These are phyloP conservation scores for Ilex aquifolium DNA, from an alignment of 257 asterid genomes.

Conservation along the genomic window DNA sequence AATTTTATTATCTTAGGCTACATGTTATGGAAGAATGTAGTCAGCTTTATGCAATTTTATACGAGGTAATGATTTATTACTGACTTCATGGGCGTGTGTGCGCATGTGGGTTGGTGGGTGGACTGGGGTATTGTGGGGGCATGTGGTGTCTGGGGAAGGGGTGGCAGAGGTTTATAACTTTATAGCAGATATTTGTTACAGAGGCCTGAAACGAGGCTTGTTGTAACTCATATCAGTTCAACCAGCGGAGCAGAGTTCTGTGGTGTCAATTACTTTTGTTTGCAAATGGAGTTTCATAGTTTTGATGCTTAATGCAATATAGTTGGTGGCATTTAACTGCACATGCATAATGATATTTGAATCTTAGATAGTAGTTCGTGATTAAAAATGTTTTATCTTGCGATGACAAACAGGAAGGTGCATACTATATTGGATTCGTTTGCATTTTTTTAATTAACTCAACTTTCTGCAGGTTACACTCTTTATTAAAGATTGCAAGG, in stretches of 20 bases:
- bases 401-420: background rate
- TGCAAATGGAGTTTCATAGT: background rate
- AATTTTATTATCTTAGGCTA: too few species aligned
- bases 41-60: too few species aligned
- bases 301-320: background rate
- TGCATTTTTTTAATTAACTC: slow-evolving; percentile 5
- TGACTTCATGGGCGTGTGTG: too few species aligned
- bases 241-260: background rate
- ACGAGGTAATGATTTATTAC: too few species aligned
- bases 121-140: too few species aligned
- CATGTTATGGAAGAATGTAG: too few species aligned
- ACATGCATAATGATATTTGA: background rate
- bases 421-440: background rate
- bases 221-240: background rate
- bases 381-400: background rate
- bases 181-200: background rate
- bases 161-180: too few species aligned
- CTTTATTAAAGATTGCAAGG: slow-evolving; percentile 87
- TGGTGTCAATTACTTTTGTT: background rate
- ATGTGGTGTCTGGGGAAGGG: too few species aligned
- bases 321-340: background rate
- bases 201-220: background rate
- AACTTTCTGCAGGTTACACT: slow-evolving; percentile 59
- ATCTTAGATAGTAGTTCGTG: too few species aligned
- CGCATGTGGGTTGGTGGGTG: too few species aligned